Percentiles rank a stretch among this genome's conserved stretches.
Conservation (phyloP, 148 eudicot species). For the Cornus controversa region DNA sequence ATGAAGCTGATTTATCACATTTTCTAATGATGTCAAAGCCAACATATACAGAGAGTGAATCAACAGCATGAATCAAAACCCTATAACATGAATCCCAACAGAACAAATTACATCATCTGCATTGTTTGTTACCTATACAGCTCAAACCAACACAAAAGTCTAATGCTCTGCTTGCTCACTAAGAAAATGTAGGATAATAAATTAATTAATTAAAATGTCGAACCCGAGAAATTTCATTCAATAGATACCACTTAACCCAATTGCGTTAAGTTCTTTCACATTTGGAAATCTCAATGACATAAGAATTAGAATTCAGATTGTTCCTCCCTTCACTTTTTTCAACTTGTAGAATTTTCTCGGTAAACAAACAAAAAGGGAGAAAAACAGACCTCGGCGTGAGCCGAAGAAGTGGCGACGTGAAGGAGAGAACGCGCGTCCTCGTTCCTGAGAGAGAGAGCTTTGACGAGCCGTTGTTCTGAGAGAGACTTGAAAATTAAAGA, state of each 20-base stretch:
- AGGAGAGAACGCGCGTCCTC: constrained; percentile 90
- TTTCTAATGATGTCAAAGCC: neutral
- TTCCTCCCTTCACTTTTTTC: neutral
- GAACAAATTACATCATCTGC: neutral
- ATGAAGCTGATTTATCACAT: neutral
- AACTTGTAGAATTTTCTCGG: neutral
- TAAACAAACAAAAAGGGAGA: neutral
- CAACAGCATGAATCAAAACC: neutral
- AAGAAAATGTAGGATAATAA: too few relatives aligned
- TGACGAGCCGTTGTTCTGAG: constrained; percentile 43
- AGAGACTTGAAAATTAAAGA: constrained; percentile 54
- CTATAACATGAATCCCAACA: neutral
- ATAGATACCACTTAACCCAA: neutral
- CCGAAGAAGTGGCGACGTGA: constrained; percentile 77
- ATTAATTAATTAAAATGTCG: too few relatives aligned
- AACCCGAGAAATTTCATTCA: neutral
- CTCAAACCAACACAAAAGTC: neutral
- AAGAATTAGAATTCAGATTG: neutral
- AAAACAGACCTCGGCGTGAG: constrained; percentile 41
- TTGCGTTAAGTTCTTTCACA: neutral
- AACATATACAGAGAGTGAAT: neutral
- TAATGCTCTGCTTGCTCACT: neutral
- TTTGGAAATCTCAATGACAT: neutral
- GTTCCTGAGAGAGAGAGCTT: constrained; percentile 64
- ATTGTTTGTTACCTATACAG: neutral